A percentile compares a stretch with the other conserved stretches of the same genome.
phyloP scores from a whole-genome alignment of 192 early-diverging fungal genomes.

The Coemansia sp. region DNA sequence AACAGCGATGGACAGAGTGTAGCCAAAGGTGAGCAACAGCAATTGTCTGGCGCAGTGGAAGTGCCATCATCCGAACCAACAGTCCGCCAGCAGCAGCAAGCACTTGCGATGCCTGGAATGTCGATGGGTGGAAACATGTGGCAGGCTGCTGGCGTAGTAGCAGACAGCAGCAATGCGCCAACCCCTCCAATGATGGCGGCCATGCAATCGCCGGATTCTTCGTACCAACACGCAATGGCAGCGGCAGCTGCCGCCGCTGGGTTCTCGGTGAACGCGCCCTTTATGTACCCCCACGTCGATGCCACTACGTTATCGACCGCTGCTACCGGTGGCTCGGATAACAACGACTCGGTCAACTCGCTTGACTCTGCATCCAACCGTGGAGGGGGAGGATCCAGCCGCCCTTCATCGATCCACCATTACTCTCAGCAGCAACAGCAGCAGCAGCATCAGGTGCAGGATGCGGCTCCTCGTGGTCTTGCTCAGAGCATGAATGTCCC shows the following conservation, averaged over 20 bases:
- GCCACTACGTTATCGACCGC: conserved; percentile 40
- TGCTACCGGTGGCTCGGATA: conserved; percentile 45
- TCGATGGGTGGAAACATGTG: neutral
- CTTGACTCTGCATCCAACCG: conserved; percentile 36
- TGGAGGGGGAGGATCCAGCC: conserved; percentile 9
- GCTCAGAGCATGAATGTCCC: conserved; percentile 1
- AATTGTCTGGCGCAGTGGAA: neutral
- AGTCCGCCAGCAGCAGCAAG: neutral
- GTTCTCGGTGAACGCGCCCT: conserved; percentile 24
- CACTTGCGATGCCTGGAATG: neutral
- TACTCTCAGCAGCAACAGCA: conserved; percentile 9
- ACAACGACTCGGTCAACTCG: conserved; percentile 50
- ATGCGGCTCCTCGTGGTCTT: conserved; percentile 14
- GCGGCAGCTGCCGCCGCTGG: conserved; percentile 23
- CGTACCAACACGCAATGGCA: conserved; percentile 34
- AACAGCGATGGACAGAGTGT: neutral
- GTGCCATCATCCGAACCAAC: neutral
- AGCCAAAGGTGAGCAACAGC: neutral
- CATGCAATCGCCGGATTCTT: conserved; percentile 10
- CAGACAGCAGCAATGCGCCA: neutral
- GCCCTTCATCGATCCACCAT: conserved; percentile 12
- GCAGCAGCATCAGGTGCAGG: conserved; percentile 13
- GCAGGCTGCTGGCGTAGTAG: neutral
- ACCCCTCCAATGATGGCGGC: conserved; percentile 10
- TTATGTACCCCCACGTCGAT: conserved; percentile 45